phyloP scores from a whole-genome alignment of 2,329 filamentous ascomycete species.

The Metarhizium sp. region DNA sequence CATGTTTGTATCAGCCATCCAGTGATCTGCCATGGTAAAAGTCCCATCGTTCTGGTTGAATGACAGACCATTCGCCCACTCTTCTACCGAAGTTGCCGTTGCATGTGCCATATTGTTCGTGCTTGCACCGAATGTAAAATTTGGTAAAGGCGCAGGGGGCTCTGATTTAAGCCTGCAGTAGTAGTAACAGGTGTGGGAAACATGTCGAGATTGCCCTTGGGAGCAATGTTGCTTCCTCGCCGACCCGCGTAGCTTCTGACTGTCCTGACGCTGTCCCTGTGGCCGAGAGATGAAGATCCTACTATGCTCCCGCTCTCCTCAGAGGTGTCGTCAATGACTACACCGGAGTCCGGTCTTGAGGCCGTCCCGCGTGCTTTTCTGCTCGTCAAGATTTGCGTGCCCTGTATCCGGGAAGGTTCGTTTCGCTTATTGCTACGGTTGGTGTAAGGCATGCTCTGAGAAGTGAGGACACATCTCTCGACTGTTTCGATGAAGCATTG shows the following conservation, averaged over 20 bases:
- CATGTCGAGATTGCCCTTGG: slow-evolving; percentile 9
- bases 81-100: slow-evolving; percentile 14
- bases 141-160: not conserved
- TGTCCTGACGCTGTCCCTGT: slow-evolving; percentile 23
- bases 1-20: slow-evolving; percentile 11
- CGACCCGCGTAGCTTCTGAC: slow-evolving; percentile 11
- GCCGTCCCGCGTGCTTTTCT: slow-evolving; percentile 16
- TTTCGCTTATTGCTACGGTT: slow-evolving; percentile 32
- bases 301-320: slow-evolving; percentile 26
- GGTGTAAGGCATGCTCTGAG: slow-evolving; percentile 27
- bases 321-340: slow-evolving; percentile 28
- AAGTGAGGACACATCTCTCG: slow-evolving; percentile 24
- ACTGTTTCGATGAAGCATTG: slow-evolving; percentile 31
- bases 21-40: slow-evolving; percentile 15
- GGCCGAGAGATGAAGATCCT: slow-evolving; percentile 11
- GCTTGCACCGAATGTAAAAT: not conserved
- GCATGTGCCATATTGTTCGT: not conserved
- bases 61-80: slow-evolving; percentile 19
- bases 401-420: slow-evolving; percentile 16
- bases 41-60: slow-evolving; percentile 13
- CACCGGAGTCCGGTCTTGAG: slow-evolving; percentile 28
- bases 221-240: slow-evolving; percentile 15
- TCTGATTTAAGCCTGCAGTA: not conserved
- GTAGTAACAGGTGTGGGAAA: not conserved
- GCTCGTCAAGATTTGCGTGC: slow-evolving; percentile 11